Base-by-base conservation (phyloP, 2,329 filamentous ascomycete species). In the Colletotrichum neosansevieriae region DNA sequence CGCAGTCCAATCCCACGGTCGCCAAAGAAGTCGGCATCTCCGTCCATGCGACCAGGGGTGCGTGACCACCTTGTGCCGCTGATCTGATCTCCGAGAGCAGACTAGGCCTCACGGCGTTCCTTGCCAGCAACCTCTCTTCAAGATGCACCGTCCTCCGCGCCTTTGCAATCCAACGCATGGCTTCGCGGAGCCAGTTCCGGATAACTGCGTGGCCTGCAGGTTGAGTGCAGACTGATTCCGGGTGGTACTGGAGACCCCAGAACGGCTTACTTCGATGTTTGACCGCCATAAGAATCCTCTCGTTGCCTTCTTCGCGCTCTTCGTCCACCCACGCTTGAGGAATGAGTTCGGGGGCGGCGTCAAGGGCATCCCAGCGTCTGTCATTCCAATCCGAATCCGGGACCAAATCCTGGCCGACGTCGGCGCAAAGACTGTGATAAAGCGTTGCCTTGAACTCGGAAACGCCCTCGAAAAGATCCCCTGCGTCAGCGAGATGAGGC, bases 231-330 rank as follows among this genome's bases (percentile, higher is more conserved):
- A 94, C 88, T 0, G 93, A 97, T 78, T 98, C 94, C 0, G 94
- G 94, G 75, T 97, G 94, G 74, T 96, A 97, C 75, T 97, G 94
- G 17, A 97, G 84, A 0, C 92, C 94, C 90, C 92, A 97, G 71
- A 95, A 92, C 0, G 94, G 94, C 71, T 89, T 90, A 1, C 71
- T 75, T 17, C 76, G 79, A 76, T 97, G 94, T 71, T 85, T 88
- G 15, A 91, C 88, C 0, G 87, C 92, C 93, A 97, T 97, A n/a
- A 96, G 79, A 3, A 94, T 85, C 47, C 85, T 80, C 74, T 88
- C 85, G 9, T 74, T 72, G 10, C 71, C 67, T 11, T 75, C 74
- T 2, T 79, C 78, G 4, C 77, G 77, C 6, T 78, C 75, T 71
- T 86, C 84, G 38, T 84, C 81, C 2, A 87, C 81, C 90, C 91